Percentiles rank a stretch among this genome's conserved stretches.
Evolutionary conservation across 768 basidiomycete genomes (phyloP).

Genomic region (Termitomyces sp.): DNA sequence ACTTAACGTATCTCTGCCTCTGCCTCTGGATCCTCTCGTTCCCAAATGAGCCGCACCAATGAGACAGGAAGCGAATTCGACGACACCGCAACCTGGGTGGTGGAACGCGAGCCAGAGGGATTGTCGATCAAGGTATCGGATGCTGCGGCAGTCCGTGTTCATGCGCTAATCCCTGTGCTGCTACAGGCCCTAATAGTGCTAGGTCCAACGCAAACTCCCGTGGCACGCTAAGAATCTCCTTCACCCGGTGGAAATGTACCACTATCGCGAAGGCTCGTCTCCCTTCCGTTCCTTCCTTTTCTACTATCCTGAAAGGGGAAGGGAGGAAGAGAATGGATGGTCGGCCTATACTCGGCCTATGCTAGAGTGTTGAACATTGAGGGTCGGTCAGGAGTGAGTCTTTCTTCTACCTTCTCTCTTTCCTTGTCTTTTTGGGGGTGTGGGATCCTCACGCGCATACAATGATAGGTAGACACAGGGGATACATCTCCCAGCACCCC

Average conservation of each 20-base stretch:
- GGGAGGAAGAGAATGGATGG: slow-evolving; percentile 36
- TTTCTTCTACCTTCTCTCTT: background rate
- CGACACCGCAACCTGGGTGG: slow-evolving; percentile 76
- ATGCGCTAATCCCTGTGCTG: background rate
- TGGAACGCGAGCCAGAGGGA: slow-evolving; percentile 70
- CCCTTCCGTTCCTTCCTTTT: slow-evolving; percentile 37
- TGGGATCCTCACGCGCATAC: too few species aligned
- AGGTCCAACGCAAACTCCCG: slow-evolving; percentile 71
- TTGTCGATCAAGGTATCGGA: slow-evolving; percentile 61
- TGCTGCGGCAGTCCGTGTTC: slow-evolving; percentile 43
- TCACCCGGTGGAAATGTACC: slow-evolving; percentile 80
- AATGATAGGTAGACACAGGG: too few species aligned
- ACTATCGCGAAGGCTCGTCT: slow-evolving; percentile 78
- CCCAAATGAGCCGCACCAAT: too few species aligned
- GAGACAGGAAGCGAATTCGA: too few species aligned
- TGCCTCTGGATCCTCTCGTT: slow-evolving; percentile 33
- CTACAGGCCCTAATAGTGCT: slow-evolving; percentile 71
- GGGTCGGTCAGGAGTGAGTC: slow-evolving; percentile 43
- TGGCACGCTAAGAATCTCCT: slow-evolving; percentile 94
- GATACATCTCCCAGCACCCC: too few species aligned
- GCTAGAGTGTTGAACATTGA: slow-evolving; percentile 55
- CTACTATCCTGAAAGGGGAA: slow-evolving; percentile 75
- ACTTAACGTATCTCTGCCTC: slow-evolving; percentile 40
- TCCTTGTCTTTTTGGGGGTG: too few species aligned
- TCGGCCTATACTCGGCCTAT: slow-evolving; percentile 65